phyloP scores from a whole-genome alignment of 1,284 basidiomycete species.

The Thelephora terrestris region DNA sequence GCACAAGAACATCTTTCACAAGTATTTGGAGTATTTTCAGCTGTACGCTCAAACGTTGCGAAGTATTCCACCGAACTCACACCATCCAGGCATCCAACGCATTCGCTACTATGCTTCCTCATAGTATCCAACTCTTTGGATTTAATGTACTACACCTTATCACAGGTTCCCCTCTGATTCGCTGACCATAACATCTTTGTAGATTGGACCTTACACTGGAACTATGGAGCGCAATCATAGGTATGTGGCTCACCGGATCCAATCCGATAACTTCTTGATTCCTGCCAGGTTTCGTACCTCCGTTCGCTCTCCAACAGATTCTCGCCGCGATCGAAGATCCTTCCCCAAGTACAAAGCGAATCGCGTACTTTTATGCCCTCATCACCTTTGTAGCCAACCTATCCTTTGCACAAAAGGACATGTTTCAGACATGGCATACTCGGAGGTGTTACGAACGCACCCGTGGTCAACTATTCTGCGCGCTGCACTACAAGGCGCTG shows the following conservation, averaged over 20 bases:
- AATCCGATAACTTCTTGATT: not conserved
- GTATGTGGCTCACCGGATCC: slow-evolving; percentile 27
- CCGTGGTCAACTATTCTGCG: slow-evolving; percentile 60
- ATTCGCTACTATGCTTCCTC: slow-evolving; percentile 54
- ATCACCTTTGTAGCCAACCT: slow-evolving; percentile 59
- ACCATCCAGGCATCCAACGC: slow-evolving; percentile 33
- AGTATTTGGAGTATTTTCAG: slow-evolving; percentile 42
- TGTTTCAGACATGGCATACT: slow-evolving; percentile 58
- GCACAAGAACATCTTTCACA: slow-evolving; percentile 60
- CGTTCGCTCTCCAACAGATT: slow-evolving; percentile 52
- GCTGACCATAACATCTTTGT: too few species aligned
- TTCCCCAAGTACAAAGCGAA: slow-evolving; percentile 36
- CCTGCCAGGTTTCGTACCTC: slow-evolving; percentile 41
- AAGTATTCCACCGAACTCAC: slow-evolving; percentile 1
- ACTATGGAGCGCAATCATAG: slow-evolving; percentile 50
- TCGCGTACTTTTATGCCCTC: slow-evolving; percentile 61
- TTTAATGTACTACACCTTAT: slow-evolving; percentile 27
- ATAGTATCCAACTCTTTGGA: slow-evolving; percentile 67
- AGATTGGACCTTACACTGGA: slow-evolving; percentile 42
- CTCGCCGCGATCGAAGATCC: slow-evolving; percentile 36
- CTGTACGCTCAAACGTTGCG: slow-evolving; percentile 21
- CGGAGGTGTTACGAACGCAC: slow-evolving; percentile 59
- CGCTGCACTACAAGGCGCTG: slow-evolving; percentile 60
- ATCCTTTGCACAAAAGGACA: slow-evolving; percentile 58
- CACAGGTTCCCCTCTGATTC: too few species aligned